Evolutionary conservation across 1,284 basidiomycete genomes (phyloP), one percentile per base, ranked within the genome.

Genomic region (Boletus semigastroideus): DNA sequence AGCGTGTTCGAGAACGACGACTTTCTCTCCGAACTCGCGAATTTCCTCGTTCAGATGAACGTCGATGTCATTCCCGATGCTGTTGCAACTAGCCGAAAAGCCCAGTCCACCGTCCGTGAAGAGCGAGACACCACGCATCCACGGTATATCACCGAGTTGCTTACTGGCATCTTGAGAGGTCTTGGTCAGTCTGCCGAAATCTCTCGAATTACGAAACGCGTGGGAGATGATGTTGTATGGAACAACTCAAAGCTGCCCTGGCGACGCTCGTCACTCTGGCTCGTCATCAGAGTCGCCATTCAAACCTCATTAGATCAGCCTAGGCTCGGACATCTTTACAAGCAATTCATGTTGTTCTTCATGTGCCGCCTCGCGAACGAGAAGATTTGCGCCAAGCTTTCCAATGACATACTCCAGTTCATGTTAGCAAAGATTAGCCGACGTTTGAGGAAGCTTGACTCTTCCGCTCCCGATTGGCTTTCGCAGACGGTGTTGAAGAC

Each of bases 321-420:
- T 16, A 42, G 41, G 30, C 54, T 49, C 13, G 59, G 56, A n/a
- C 46, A 48, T 33, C 41, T 30, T 17, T 83, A 82, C 65, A 83
- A 82, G 53, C 30, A 48, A 3, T 82, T 82, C 61, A 75, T 80
- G 62, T 50, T 72, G 1, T 75, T 70, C 46, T 60, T 77, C 31
- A 64, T 77, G 55, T 61, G 71, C 4, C 42, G 54, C 9, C 53
- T 78, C 7, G 62, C 74, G 5, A 41, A 57, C 2, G 45, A 62
- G 2, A 61, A 55, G 16, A 13, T 61, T 4, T 50, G 43, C 7
- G n/a, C n/a, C 1, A 42, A 55, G 7, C 54, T 74, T 8, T 38
- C 69, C 1, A 72, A 64, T 38, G 70, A 76, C 42, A 20, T 72
- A 0, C 61, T 78, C 8, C 57, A 61, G 0, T 54, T 17, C 12